Evolutionary conservation across 768 basidiomycete species (phyloP).

Genomic region (Calocybe indica): DNA sequence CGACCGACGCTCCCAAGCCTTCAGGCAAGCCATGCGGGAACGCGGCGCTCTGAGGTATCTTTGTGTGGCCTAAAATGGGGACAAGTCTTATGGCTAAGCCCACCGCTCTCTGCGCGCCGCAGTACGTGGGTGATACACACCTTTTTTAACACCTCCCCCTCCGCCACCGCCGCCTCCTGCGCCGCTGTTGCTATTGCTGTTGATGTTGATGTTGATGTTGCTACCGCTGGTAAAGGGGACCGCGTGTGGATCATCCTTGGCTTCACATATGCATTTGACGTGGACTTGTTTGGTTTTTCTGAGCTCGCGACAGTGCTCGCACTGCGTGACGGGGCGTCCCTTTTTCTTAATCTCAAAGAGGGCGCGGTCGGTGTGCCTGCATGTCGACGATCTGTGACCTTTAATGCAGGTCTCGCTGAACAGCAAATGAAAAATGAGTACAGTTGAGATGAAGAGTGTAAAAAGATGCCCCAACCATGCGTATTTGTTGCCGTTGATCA

Average conservation of each 20-base stretch:
- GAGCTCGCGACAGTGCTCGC: conserved; percentile 79
- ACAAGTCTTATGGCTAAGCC: conserved; percentile 42
- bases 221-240: conserved; percentile 15
- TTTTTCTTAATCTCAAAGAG: conserved; percentile 93
- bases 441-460: conserved; percentile 5
- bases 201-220: no score
- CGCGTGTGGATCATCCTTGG: conserved; percentile 50
- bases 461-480: conserved; percentile 54
- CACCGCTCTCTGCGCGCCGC: conserved; percentile 9
- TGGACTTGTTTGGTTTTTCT: conserved; percentile 85
- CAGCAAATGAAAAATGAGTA: not conserved
- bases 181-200: no score
- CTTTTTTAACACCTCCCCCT: conserved; percentile 48
- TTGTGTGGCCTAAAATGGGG: conserved; percentile 42
- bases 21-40: conserved; percentile 76
- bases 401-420: conserved; percentile 88
- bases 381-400: conserved; percentile 86
- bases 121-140: conserved; percentile 36
- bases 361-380: conserved; percentile 83
- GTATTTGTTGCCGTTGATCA: conserved; percentile 74
- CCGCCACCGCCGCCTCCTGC: conserved; percentile 9
- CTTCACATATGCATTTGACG: conserved; percentile 80
- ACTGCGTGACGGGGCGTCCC: conserved; percentile 88
- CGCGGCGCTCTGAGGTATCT: conserved; percentile 65
- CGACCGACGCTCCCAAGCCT: conserved; percentile 61